A percentile compares a stretch with the other conserved stretches of the same genome.
Evolutionary conservation across 202 grass and related monocot species (phyloP).

Genomic region (Setaria italica): DNA sequence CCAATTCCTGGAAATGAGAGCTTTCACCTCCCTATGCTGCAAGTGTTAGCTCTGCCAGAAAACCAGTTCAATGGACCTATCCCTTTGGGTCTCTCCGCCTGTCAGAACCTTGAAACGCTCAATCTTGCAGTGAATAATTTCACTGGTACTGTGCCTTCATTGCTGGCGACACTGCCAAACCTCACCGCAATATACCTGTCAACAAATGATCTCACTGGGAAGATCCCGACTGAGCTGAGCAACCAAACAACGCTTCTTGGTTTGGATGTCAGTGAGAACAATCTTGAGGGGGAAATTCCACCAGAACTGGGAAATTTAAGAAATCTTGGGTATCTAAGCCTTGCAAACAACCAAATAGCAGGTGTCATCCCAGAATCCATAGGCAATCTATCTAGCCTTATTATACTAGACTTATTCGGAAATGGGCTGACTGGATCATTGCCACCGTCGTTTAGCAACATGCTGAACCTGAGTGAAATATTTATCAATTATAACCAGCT

Average conservation of each 20-base stretch:
- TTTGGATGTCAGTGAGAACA: slow-evolving; percentile 51
- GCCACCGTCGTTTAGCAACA: slow-evolving; percentile 43
- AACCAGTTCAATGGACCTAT: slow-evolving; percentile 56
- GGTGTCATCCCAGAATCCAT: slow-evolving; percentile 61
- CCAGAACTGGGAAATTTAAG: slow-evolving; percentile 37
- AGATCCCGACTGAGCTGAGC: slow-evolving; percentile 52
- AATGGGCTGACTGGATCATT: slow-evolving; percentile 47
- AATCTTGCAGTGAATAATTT: slow-evolving; percentile 40
- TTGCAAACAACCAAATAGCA: slow-evolving; percentile 51
- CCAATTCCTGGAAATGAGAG: slow-evolving; percentile 45
- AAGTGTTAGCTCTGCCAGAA: neutral
- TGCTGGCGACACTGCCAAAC: slow-evolving; percentile 40
- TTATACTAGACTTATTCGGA: neutral
- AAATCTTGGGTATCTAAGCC: slow-evolving; percentile 38
- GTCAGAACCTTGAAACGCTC: neutral
- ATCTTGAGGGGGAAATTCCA: slow-evolving; percentile 51
- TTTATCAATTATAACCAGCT: slow-evolving; percentile 41
- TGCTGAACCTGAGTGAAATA: slow-evolving; percentile 30
- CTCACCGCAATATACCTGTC: slow-evolving; percentile 37
- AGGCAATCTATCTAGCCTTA: slow-evolving; percentile 45
- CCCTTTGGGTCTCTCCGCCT: slow-evolving; percentile 10
- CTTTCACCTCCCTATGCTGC: slow-evolving; percentile 54
- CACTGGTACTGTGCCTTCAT: slow-evolving; percentile 54
- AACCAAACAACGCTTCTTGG: slow-evolving; percentile 46
- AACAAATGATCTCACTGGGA: slow-evolving; percentile 50